phyloP scores from a whole-genome alignment of 2,329 filamentous ascomycete species.

The Sporothrix pseudoabietina region DNA sequence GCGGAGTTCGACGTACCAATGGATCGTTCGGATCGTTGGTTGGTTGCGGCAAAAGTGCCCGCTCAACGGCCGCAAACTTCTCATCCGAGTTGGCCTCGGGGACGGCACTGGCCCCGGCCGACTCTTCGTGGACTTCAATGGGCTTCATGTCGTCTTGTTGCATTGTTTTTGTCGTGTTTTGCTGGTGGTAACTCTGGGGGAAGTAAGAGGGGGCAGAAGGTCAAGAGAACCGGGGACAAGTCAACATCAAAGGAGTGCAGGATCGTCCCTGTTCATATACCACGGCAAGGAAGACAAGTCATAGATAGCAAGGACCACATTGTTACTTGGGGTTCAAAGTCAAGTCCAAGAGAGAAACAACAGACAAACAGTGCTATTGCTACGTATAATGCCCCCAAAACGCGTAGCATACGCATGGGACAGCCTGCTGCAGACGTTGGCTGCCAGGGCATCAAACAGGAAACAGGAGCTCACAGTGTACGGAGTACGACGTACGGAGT shows the following conservation, averaged over 20 bases:
- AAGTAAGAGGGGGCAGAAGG: neutral
- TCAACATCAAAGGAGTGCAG: neutral
- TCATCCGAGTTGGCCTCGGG: neutral
- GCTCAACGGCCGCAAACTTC: neutral
- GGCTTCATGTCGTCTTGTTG: slow-evolving; percentile 1
- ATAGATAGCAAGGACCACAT: neutral
- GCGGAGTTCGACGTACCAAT: neutral
- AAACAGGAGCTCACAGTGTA: too few species aligned
- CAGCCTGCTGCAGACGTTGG: neutral
- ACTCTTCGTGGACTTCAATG: neutral
- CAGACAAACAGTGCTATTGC: neutral
- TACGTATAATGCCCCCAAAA: neutral
- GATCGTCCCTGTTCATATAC: slow-evolving; percentile 1
- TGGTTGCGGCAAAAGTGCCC: neutral
- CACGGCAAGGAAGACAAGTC: neutral
- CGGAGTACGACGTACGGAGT: neutral
- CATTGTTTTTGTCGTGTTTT: neutral
- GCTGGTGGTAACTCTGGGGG: neutral
- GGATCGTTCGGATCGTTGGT: neutral
- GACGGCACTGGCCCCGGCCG: neutral
- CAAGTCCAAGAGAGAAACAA: neutral
- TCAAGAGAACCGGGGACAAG: neutral
- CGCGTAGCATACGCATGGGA: neutral
- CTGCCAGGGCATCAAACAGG: neutral
- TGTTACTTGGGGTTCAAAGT: neutral